Conservation (phyloP, 257 asterid genomes). For the Galeopsis tetrahit region DNA sequence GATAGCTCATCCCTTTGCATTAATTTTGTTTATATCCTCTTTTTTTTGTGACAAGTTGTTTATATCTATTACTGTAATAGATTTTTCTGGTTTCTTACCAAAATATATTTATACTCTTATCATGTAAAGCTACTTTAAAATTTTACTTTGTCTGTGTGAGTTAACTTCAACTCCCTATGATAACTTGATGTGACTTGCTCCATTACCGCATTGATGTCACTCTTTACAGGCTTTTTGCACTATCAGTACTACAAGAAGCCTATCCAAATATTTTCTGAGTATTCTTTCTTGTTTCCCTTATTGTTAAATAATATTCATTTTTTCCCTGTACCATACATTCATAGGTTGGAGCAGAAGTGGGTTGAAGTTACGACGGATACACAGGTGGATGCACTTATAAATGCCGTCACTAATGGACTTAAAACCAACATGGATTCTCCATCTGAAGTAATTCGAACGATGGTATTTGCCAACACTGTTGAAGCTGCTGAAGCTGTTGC, state of each 20-base stretch:
- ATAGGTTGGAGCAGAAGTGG: conserved; percentile 94
- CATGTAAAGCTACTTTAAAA: not conserved
- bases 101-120: too few species aligned
- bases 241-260: too few species aligned
- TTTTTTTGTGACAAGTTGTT: too few species aligned
- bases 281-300: conserved; percentile 3
- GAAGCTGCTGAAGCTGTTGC: conserved; percentile 90
- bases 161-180: too few species aligned
- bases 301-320: conserved; percentile 21
- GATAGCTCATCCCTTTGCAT: too few species aligned
- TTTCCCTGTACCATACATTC: conserved; percentile 21
- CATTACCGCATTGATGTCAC: too few species aligned
- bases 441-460: conserved; percentile 59
- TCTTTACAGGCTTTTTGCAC: too few species aligned
- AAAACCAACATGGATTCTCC: conserved; percentile 37
- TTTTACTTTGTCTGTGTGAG: too few species aligned
- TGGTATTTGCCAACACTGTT: conserved; percentile 97
- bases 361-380: conserved; percentile 73
- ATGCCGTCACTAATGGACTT: conserved; percentile 61
- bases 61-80: too few species aligned
- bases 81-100: not conserved
- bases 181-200: too few species aligned
- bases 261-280: not conserved
- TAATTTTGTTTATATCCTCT: too few species aligned
- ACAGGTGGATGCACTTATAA: conserved; percentile 78